Conservation (phyloP, 73 alveolate species). For the Stentor coeruleus region DNA sequence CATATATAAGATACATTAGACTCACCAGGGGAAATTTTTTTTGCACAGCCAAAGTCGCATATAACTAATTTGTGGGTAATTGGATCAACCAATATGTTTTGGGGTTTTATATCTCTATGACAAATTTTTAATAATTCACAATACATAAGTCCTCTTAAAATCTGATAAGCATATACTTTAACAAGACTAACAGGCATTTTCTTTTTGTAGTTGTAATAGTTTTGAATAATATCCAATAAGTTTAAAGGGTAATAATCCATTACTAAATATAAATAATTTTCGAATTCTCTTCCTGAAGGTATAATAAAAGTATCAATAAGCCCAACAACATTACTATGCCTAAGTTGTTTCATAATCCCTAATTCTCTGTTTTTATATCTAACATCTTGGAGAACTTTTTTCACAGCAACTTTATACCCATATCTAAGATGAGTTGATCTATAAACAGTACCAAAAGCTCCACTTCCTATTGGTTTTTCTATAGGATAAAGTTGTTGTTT, state of each 20-base stretch:
- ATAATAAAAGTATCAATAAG: conserved; percentile 69
- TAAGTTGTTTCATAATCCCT: conserved; percentile 68
- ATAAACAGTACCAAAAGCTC: no score
- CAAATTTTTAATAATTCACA: not conserved
- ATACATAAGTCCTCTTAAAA: not conserved
- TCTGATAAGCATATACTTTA: conserved; percentile 32
- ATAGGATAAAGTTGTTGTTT: no score
- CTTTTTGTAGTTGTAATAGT: conserved; percentile 49
- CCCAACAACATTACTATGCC: conserved; percentile 63
- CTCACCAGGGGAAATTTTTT: conserved; percentile 49
- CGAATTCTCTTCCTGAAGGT: no score
- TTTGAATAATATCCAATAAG: no score
- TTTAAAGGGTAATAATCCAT: conserved; percentile 80
- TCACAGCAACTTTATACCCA: conserved; percentile 62
- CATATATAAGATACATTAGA: conserved; percentile 68
- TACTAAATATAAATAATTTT: no score
- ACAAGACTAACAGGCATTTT: conserved; percentile 59
- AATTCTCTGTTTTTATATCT: conserved; percentile 78
- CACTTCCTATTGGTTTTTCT: no score
- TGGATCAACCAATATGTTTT: conserved; percentile 31
- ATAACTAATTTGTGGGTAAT: conserved; percentile 56
- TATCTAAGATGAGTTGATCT: no score
- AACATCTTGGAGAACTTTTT: conserved; percentile 63
- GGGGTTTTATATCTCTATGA: not conserved
- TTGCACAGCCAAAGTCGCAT: conserved; percentile 85